These are phyloP conservation scores for Dactylellina parvicollis DNA, from an alignment of 2,329 filamentous ascomycete species.

Conservation along the genomic window DNA sequence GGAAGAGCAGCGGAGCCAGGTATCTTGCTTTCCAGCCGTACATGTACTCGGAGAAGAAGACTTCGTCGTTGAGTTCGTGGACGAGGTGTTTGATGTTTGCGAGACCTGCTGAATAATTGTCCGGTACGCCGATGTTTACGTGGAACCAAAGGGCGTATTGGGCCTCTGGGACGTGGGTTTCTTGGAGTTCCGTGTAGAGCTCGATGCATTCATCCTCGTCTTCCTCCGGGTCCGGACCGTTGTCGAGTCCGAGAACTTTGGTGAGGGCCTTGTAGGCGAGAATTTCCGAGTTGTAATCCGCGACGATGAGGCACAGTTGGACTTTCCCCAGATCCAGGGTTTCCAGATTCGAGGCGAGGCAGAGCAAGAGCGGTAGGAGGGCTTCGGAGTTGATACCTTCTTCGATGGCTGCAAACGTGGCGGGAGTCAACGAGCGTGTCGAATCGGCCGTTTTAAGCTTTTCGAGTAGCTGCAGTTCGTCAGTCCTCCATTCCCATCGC, in stretches of 20 bases:
- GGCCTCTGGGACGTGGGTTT: neutral
- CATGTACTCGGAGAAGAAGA: neutral
- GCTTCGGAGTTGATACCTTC: conserved; percentile 28
- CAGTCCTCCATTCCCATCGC: conserved; percentile 6
- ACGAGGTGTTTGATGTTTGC: neutral
- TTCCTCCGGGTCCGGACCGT: neutral
- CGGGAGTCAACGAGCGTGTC: neutral
- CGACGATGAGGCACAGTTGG: neutral
- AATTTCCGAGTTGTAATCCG: neutral
- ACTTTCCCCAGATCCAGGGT: neutral
- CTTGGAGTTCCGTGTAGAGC: neutral
- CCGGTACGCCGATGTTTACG: neutral
- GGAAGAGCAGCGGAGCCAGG: neutral
- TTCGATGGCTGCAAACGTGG: conserved; percentile 6
- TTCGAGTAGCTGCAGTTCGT: conserved; percentile 1
- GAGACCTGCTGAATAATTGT: conserved; percentile 5
- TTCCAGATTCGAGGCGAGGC: neutral
- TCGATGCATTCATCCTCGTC: neutral
- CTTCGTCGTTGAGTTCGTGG: neutral
- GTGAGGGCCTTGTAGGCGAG: neutral
- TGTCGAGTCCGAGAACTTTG: neutral
- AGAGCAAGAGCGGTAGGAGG: conserved; percentile 11
- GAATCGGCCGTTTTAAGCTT: neutral
- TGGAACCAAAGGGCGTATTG: conserved; percentile 17
- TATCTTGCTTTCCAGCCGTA: conserved; percentile 20